Conservation (phyloP, 2,329 filamentous ascomycete genomes). For the Xylaria sp. region DNA sequence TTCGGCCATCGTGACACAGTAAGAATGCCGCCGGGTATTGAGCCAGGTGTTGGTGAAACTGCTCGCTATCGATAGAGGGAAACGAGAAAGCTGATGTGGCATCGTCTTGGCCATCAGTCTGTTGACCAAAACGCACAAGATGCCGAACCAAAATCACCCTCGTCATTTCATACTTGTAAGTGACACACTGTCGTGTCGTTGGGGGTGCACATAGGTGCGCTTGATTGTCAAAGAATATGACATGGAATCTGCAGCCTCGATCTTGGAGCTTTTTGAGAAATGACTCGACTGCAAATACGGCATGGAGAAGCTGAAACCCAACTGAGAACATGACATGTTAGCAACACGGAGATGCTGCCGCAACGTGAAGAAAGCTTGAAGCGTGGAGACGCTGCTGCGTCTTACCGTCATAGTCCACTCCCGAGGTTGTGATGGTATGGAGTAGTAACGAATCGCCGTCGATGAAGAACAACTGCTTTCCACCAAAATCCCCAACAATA, state of each 20-base stretch:
- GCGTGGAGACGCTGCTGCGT: not conserved
- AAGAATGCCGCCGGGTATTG: slow-evolving; percentile 67
- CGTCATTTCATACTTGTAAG: slow-evolving; percentile 64
- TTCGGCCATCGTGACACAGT: slow-evolving; percentile 68
- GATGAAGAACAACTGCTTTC: slow-evolving; percentile 73
- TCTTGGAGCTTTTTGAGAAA: slow-evolving; percentile 66
- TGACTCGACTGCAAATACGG: slow-evolving; percentile 69
- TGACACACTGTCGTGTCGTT: slow-evolving; percentile 35
- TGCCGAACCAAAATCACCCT: slow-evolving; percentile 70
- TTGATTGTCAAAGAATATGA: slow-evolving; percentile 70
- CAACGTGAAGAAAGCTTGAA: not conserved
- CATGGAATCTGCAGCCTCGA: slow-evolving; percentile 72
- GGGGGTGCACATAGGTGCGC: slow-evolving; percentile 61
- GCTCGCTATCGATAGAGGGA: slow-evolving; percentile 50
- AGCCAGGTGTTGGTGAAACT: slow-evolving; percentile 62
- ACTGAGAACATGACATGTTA: slow-evolving; percentile 7
- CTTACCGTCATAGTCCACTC: slow-evolving; percentile 66
- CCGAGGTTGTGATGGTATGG: slow-evolving; percentile 64
- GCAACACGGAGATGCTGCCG: not conserved
- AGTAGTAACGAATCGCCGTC: slow-evolving; percentile 76
- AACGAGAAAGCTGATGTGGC: slow-evolving; percentile 50
- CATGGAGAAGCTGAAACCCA: slow-evolving; percentile 71
- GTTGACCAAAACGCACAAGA: slow-evolving; percentile 43
- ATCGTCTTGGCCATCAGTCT: slow-evolving; percentile 37
- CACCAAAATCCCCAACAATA: slow-evolving; percentile 77